Evolutionary conservation across 148 eudicot species (phyloP).

Genomic region (Vaccinium vitisidaea): DNA sequence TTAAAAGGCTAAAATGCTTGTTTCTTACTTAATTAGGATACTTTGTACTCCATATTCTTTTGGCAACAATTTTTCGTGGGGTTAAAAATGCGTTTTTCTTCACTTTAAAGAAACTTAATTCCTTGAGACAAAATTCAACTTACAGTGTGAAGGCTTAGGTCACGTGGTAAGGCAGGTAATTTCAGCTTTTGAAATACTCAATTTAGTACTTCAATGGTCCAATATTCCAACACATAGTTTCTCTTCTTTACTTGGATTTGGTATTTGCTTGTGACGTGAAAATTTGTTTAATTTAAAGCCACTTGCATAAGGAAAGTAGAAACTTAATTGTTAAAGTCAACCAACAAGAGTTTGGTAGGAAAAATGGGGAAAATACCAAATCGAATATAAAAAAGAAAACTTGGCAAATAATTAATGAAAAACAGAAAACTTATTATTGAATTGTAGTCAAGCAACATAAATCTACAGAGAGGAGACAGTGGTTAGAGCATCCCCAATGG

Average conservation of each 20-base stretch:
- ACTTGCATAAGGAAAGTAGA: conserved; percentile 15
- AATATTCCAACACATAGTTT: background rate
- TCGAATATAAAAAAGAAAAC: background rate
- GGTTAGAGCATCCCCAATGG: too few species aligned
- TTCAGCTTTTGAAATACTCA: background rate
- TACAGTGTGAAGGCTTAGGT: background rate
- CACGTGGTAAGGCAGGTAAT: background rate
- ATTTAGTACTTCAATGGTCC: background rate
- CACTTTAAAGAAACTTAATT: too few species aligned
- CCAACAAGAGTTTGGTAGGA: conserved; percentile 13
- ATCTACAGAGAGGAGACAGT: background rate
- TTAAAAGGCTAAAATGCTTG: too few species aligned
- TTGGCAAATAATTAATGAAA: background rate
- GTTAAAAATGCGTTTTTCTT: too few species aligned
- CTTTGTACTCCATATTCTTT: too few species aligned
- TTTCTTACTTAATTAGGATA: too few species aligned
- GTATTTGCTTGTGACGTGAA: conserved; percentile 20
- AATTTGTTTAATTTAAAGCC: conserved; percentile 10
- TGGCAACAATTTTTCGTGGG: too few species aligned
- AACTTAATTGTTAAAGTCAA: background rate
- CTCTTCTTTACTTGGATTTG: background rate
- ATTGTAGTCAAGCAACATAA: background rate
- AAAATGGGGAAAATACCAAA: background rate
- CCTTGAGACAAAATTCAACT: background rate
- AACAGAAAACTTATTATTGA: background rate